Evolutionary conservation across 345 rosid species (phyloP).

Genomic region (Citrus mangshanensis): DNA sequence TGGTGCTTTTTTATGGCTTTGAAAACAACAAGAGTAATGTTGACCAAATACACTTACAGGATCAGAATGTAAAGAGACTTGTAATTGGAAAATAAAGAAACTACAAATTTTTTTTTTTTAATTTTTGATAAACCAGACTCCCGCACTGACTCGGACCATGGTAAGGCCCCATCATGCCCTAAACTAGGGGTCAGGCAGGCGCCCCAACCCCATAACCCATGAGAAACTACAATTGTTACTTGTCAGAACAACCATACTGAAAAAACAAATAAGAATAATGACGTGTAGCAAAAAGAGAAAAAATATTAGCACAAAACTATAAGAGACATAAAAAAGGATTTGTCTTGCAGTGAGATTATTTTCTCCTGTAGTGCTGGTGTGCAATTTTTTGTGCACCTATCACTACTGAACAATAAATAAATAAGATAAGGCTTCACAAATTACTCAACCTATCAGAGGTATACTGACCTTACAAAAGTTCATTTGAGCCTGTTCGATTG

Average conservation of each 20-base stretch:
- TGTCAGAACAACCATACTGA: not conserved
- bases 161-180: no score
- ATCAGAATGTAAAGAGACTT: not conserved
- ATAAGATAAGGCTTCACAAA: not conserved
- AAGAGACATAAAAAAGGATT: no score
- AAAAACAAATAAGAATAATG: not conserved
- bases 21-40: conserved; percentile 3
- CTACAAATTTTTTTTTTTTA: not conserved
- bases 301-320: no score
- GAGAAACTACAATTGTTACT: no score
- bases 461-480: conserved; percentile 78
- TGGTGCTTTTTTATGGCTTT: not conserved
- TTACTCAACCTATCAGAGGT: not conserved
- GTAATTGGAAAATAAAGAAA: not conserved
- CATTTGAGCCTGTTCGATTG: conserved; percentile 94
- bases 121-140: no score
- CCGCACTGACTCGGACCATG: no score
- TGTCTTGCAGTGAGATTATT: no score
- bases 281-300: no score
- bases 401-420: not conserved
- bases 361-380: no score
- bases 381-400: no score
- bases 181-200: no score
- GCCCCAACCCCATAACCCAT: no score
- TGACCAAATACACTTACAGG: conserved; percentile 1